Base-by-base conservation (phyloP, 495 filamentous ascomycete genomes). In the Xanthoparmelia taractica region DNA sequence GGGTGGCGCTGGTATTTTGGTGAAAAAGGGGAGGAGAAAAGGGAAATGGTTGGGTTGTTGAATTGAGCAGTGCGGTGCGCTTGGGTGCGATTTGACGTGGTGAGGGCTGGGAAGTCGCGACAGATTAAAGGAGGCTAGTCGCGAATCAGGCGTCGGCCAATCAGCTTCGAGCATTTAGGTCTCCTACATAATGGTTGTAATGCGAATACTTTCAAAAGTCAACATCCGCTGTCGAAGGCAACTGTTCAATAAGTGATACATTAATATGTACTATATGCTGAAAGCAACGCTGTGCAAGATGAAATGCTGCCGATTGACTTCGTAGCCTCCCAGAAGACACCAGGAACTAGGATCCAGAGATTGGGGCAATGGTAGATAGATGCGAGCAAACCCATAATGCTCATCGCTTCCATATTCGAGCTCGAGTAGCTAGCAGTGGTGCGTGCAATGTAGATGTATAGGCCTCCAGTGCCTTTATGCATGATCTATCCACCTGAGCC, bases 131-230 rank as follows among this genome's bases (percentile, higher is more conserved):
- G 54, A 40, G 60, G 38, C 60, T 62, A 55, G 60, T 29, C 48
- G 60, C 60, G 34, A 55, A 13, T 25, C 27, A 25, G 58, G 57
- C 57, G n/a, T 37, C 34, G 47, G 40, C 63, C 63, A 61, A 61
- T 65, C 63, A 65, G 38, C 20, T 41, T 55, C 34, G 8, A 64
- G 57, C 2, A 64, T 25, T 38, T 27, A 11, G 43, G 11, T 29
- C 18, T 40, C 12, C 15, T 27, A 23, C 15, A 27, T 29, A 13
- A 43, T n/a, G 29, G 18, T 33, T 23, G 13, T 10, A 15, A 31
- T 17, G 27, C 27, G 23, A 31, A 8, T 25, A 8, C 29, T 3
- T 7, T 23, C n/a, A 13, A 8, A 18, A 3, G 31, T 25, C 10
- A 40, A 27, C 18, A 54, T 18, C n/a, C 4, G 8, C 23, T 0